Base-by-base conservation (phyloP, 768 basidiomycete species). In the Hericium coralloides region DNA sequence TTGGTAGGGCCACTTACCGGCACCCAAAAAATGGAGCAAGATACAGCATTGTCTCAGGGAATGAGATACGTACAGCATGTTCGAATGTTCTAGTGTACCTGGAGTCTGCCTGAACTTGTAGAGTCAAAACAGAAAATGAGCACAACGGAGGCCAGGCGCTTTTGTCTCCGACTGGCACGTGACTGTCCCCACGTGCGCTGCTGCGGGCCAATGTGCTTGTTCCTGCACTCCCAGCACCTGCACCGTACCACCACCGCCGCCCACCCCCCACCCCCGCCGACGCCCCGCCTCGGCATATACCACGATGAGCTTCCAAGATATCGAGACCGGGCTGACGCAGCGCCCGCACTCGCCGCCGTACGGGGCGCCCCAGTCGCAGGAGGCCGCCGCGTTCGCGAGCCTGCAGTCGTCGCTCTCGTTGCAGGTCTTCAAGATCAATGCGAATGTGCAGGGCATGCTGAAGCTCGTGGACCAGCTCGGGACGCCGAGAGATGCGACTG, bases 361-460 rank as follows among this genome's bases (percentile, higher is more conserved):
- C 10, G 57, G 60, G 23, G 53, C 61, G 1, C 70, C 77, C 58
- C 75, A 74, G 59, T 71, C 73, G 18, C 72, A 65, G 43, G 84
- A 89, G 67, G 92, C 94, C 70, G 78, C 82, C 7, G 78, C 85
- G 3, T 98, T 95, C 69, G 73, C 79, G 10, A 77, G 75, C 36
- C 74, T 95, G 15, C 92, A 93, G 67, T 83, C 81, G 3, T 90
- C 90, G 14, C 71, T 93, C 58, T 88, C 88, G 1, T 78, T 98
- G 6, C 95, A 98, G 69, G 92, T 95, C 57, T 98, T 98, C 86
- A 98, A 98, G 81, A 93, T 98, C 76, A 95, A 95, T 65, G 83
- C 91, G 58, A 99, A 99, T 72, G 93, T 98, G 2, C 92, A 95
- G 66, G 95, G 91, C 15, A 95, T 99, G 51, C 71, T 92, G 64